Evolutionary conservation across 345 rosid species (phyloP).

Genomic region (Punica granatum): DNA sequence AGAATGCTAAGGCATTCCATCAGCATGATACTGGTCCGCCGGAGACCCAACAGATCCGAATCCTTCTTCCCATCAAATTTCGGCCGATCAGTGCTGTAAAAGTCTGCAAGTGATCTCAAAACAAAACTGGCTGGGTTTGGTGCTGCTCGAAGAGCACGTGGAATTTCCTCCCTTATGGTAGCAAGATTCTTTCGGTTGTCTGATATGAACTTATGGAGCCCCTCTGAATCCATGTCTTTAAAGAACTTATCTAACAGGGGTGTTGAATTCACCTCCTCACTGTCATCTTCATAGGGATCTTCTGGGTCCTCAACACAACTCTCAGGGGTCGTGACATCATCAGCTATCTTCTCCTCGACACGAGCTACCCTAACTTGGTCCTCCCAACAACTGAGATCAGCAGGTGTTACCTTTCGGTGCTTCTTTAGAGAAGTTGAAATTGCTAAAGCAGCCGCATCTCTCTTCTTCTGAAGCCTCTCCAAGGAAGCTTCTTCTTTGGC

Average conservation of each 20-base stretch:
- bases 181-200: constrained; percentile 98
- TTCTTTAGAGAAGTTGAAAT: constrained; percentile 59
- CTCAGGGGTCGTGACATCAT: constrained; percentile 38
- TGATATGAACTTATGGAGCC: constrained; percentile 90
- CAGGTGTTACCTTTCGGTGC: constrained; percentile 41
- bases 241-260: constrained; percentile 77
- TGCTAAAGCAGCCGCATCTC: constrained; percentile 74
- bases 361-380: constrained; percentile 29
- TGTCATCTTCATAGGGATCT: constrained; percentile 38
- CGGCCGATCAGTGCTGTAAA: constrained; percentile 58
- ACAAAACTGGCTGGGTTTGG: constrained; percentile 70
- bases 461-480: constrained; percentile 79
- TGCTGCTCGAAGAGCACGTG: constrained; percentile 70
- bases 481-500: constrained; percentile 75
- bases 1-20: constrained; percentile 94
- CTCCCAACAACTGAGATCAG: constrained; percentile 30
- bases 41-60: constrained; percentile 74
- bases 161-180: constrained; percentile 81
- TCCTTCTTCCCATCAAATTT: constrained; percentile 82
- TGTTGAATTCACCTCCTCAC: constrained; percentile 54
- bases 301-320: constrained; percentile 45
- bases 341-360: constrained; percentile 31
- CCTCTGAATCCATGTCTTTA: constrained; percentile 76
- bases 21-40: constrained; percentile 97
- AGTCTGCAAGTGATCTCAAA: constrained; percentile 73